Evolutionary conservation across 306 rosid species (phyloP).

Genomic region (Vigna hirtella): DNA sequence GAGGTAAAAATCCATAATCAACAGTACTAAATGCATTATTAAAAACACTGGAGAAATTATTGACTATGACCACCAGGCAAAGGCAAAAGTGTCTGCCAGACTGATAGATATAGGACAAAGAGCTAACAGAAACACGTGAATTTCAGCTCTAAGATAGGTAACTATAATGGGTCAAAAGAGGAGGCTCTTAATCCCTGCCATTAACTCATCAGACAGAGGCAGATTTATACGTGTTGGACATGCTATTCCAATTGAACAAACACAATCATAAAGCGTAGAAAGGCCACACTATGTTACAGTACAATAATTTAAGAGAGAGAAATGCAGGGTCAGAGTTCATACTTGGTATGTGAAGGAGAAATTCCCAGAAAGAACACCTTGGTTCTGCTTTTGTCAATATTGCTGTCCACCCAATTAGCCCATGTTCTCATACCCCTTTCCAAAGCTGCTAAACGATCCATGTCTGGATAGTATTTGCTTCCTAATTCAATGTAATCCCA

Average conservation of each 20-base stretch:
- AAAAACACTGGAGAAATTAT: background rate
- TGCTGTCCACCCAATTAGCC: conserved; percentile 88
- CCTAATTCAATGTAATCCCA: conserved; percentile 94
- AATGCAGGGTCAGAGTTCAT: conserved; percentile 45
- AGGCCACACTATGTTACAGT: conserved; percentile 17
- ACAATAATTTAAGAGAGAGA: conserved; percentile 58
- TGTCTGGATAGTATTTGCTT: conserved; percentile 74
- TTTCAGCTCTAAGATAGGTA: background rate
- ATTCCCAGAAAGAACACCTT: conserved; percentile 79
- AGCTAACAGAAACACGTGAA: background rate
- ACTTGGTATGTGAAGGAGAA: conserved; percentile 92
- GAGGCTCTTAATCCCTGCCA: conserved; percentile 11
- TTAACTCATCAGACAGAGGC: background rate
- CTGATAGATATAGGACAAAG: background rate
- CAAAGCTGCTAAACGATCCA: conserved; percentile 91
- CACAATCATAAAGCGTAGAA: conserved; percentile 47
- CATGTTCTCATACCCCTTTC: conserved; percentile 86
- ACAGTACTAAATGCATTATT: background rate
- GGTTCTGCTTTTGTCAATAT: conserved; percentile 71
- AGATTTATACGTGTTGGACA: conserved; percentile 47
- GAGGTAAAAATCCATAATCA: background rate
- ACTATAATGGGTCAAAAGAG: background rate
- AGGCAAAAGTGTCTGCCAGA: background rate
- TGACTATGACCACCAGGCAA: background rate
- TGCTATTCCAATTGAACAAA: conserved; percentile 26